Evolutionary conservation across 345 rosid genomes (phyloP), one percentile per base, ranked within the genome.

Genomic region (Euphorbia tirucalli): DNA sequence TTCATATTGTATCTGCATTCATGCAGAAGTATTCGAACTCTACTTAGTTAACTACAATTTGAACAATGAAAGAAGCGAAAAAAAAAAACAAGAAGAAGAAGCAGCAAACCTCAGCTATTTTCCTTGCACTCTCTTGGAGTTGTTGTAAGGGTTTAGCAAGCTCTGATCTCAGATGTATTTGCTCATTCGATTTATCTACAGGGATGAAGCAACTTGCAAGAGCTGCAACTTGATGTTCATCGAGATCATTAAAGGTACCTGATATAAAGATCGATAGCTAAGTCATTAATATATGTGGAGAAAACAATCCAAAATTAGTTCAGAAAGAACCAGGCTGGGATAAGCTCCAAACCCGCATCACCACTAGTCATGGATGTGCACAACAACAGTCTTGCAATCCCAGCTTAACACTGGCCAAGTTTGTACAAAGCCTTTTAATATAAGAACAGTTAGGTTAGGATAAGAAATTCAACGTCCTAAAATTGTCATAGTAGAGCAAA

Each of bases 161-260:
- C 82, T 90, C 99, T 30, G 87, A 86, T 77, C 97, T 88, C 85
- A 95, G 83, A 31, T 89, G 86, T 74, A 85, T 85, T 77, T 95
- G 96, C 77, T 95, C 98, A 71, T 70, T 88, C 59, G 99, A 92
- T 82, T 90, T 95, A 70, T 95, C 99, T 16, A 93, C 97, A 1
- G 97, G 99, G 79, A 93, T 95, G 86, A 95, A 95, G 85, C 99
- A 95, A 82, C 98, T 95, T 63, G 97, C 98, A 74, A 95, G 94
- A 56, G 99, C 90, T 15, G 98, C 99, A 72, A 95, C 89, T 85
- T 93, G 96, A 79, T 93, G 99, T 82, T 87, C 97, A 79, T 95
- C 98, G 75, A 95, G 93, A 75, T 93, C 94, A 61, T 92, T 95
- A 77, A 95, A 95, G 19, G 97, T 92, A 71, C 99, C 98, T 95